phyloP scores from a whole-genome alignment of 176 grass and related monocot genomes.

The Cenchrus americanus region DNA sequence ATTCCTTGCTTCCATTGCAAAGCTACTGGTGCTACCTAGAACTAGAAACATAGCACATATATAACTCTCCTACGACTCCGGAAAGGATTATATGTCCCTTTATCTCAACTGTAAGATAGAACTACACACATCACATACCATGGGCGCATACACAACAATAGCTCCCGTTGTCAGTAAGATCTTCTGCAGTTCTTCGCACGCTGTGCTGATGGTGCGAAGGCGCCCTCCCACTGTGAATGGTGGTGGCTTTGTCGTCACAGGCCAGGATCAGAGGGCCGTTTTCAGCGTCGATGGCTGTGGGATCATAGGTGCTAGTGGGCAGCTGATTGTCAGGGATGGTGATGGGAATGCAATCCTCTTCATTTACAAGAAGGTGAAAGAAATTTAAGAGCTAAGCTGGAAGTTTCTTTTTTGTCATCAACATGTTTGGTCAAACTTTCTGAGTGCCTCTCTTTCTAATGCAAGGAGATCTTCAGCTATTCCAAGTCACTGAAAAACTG shows the following conservation, averaged over 20 bases:
- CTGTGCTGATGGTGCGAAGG: constrained; percentile 65
- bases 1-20: constrained; percentile 41
- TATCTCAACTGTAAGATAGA: constrained; percentile 36
- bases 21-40: constrained; percentile 2
- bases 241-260: constrained; percentile 75
- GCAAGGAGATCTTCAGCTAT: neutral
- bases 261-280: constrained; percentile 52
- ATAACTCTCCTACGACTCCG: neutral
- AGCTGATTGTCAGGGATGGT: constrained; percentile 72
- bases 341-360: constrained; percentile 68
- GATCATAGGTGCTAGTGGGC: constrained; percentile 62
- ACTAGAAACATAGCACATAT: constrained; percentile 11
- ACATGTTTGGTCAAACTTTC: neutral
- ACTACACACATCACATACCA: constrained; percentile 11
- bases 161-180: constrained; percentile 82
- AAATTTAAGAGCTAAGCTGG: neutral
- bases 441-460: neutral
- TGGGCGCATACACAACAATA: constrained; percentile 58
- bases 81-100: neutral
- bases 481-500: neutral
- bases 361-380: constrained; percentile 72
- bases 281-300: constrained; percentile 90
- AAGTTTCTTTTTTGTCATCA: neutral
- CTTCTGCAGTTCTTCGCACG: constrained; percentile 64
- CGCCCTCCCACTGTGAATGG: constrained; percentile 68